Evolutionary conservation across 768 basidiomycete genomes (phyloP), one percentile per base, ranked within the genome.

Genomic region (Leucocoprinus birnbaumii): DNA sequence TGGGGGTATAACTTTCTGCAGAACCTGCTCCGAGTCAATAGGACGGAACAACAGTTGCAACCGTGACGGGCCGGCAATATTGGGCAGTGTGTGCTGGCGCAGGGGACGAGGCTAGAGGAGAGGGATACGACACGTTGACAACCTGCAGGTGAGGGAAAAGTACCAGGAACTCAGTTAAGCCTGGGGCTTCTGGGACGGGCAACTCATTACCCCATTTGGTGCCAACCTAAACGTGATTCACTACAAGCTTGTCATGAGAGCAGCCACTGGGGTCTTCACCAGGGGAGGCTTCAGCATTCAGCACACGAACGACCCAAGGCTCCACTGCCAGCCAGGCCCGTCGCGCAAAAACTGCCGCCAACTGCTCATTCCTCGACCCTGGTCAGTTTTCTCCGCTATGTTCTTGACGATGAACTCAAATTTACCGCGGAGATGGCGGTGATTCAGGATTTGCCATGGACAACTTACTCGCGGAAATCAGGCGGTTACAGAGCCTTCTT

Each of bases 31-130:
- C n/a, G n/a, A n/a, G n/a, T n/a, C 61, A 91, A 93, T 72, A 80
- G 76, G 67, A 98, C 98, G 78, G 91, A 94, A 70, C 85, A 86
- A 66, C 94, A 98, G 69, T 86, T 98, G 31, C 86, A 92, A 59
- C n/a, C n/a, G n/a, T n/a, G n/a, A n/a, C 89, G 92, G 60, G 92
- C 93, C 3, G 94, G 91, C 35, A 88, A 86, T 53, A 85, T 98
- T 66, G 95, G 96, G 49, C 94, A 97, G 72, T 89, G 91, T 68
- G 85, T 98, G 63, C 85, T 98, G 58, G 82, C 85, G 18, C 96
- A 98, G 75, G 93, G 93, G 71, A 87, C 91, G 73, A 91, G 96
- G 66, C 83, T 98, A 58, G 92, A 97, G 70, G 86, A 88, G 65
- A 83, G 91, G 49, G n/a, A 91, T 98, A 57, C 78, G 83, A 42